A percentile compares a stretch with the other conserved stretches of the same genome.
These are phyloP conservation scores for Sporothrix humicola DNA, from an alignment of 2,329 filamentous ascomycete genomes.

Conservation along the genomic window DNA sequence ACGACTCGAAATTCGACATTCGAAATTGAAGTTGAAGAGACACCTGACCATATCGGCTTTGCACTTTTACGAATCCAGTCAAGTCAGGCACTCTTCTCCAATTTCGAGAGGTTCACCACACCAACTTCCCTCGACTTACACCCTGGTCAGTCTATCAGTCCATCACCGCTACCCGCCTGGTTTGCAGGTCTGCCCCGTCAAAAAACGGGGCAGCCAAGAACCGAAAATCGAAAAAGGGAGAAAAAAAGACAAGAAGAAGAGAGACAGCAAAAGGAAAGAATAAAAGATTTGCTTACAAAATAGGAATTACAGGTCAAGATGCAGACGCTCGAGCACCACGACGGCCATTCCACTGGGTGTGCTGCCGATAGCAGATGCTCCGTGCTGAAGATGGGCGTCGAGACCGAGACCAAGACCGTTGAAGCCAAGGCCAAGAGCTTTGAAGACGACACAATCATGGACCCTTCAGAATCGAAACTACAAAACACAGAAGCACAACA, in stretches of 20 bases:
- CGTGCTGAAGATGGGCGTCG: slow-evolving; percentile 27
- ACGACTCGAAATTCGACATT: not conserved
- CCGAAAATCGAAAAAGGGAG: not conserved
- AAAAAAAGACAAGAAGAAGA: not conserved
- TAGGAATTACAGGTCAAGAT: not conserved
- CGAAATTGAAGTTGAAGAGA: too few species aligned
- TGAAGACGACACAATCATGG: not conserved
- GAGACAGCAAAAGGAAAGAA: not conserved
- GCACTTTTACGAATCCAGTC: not conserved
- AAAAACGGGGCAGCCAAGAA: slow-evolving; percentile 14
- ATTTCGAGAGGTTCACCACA: not conserved
- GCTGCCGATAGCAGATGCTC: slow-evolving; percentile 12
- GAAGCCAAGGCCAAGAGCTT: not conserved
- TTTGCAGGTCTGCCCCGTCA: too few species aligned
- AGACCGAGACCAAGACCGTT: not conserved
- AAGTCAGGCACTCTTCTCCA: not conserved
- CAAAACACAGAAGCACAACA: too few species aligned
- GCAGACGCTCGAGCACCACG: slow-evolving; percentile 13
- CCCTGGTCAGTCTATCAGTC: slow-evolving; percentile 15
- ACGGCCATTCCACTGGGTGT: not conserved
- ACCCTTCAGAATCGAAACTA: not conserved
- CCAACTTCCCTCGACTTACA: not conserved
- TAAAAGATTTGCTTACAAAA: not conserved
- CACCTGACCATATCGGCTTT: too few species aligned
- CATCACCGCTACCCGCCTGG: not conserved